Evolutionary conservation across 306 rosid genomes (phyloP).

Genomic region (Trifolium fragiferum): DNA sequence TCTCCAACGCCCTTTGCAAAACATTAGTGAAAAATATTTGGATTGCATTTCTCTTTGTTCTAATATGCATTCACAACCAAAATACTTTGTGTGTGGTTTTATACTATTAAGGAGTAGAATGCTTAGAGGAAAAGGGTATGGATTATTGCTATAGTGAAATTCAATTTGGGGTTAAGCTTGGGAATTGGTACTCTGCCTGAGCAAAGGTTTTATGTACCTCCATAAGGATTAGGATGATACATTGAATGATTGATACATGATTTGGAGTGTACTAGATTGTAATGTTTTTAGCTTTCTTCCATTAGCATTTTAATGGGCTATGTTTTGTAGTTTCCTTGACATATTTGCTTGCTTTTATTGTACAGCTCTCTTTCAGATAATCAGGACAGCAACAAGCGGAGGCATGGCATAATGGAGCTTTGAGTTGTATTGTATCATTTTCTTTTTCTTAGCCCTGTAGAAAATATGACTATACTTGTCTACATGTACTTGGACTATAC

Average conservation of each 20-base stretch:
- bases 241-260: not conserved
- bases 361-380: constrained; percentile 94
- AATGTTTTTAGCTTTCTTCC: constrained; percentile 2
- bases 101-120: constrained; percentile 14
- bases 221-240: constrained; percentile 15
- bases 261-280: too few relatives aligned
- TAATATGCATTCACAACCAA: constrained; percentile 13
- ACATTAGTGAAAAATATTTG: not conserved
- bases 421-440: constrained; percentile 36
- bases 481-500: constrained; percentile 46
- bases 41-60: not conserved
- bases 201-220: constrained; percentile 6
- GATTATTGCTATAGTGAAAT: not conserved
- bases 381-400: constrained; percentile 93
- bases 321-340: constrained; percentile 36
- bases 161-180: not conserved
- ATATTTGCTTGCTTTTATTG: constrained; percentile 1
- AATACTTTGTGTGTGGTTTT: not conserved
- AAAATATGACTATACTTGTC: constrained; percentile 47
- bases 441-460: constrained; percentile 48
- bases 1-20: not conserved
- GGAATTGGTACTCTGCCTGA: constrained; percentile 4
- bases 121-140: constrained; percentile 1
- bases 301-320: constrained; percentile 30
- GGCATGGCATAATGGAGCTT: constrained; percentile 74